Evolutionary conservation across 2,329 filamentous ascomycete species (phyloP), one percentile per base, ranked within the genome.

Genomic region (Pseudocercospora cruenta): DNA sequence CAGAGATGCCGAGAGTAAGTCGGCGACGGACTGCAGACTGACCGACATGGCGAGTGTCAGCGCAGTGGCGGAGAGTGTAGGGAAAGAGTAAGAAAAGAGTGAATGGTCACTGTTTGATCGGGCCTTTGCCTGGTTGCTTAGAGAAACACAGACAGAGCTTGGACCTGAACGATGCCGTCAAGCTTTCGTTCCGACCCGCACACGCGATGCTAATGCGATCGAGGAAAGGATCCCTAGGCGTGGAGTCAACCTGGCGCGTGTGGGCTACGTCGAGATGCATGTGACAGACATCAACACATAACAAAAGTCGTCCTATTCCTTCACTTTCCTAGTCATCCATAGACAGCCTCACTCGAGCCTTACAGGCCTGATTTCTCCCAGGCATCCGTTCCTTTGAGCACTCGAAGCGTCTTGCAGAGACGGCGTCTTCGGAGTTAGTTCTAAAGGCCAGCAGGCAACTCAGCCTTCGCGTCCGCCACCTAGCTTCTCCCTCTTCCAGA

Each of bases 1-100:
- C 75, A 98, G 87, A 75, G 93, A 98, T 75, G 93, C 92, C 80
- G 96, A 88, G 70, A 99, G 89, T 79, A 98, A 86, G 85, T 93
- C 88, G 70, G 93, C 91, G 79, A 97, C 82, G 71, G 82, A 80
- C 77, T 86, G 82, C 70, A 89, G 82, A 78, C 87, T 84, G 70
- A 84, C 81, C 74, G 88, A 85, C 88, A 91, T 91, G 36, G 55
- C 67, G 61, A 49, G 55, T 36, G 55, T 39, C 51, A n/a, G 51
- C 4, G 51, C 51, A 55, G 51, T 33, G 22, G 16, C 16, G 8
- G 31, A 28, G 9, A 39, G 47, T 14, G 51, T 22, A 33, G 19
- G 26, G 53, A 45, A 54, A 45, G 63, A 43, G 16, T 47, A 43
- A 57, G 36, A 43, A 49, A 36, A 39, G 31, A 51, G 53, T 58